Conservation (phyloP, 2,329 filamentous ascomycete genomes). For the Botrytis byssoidea region DNA sequence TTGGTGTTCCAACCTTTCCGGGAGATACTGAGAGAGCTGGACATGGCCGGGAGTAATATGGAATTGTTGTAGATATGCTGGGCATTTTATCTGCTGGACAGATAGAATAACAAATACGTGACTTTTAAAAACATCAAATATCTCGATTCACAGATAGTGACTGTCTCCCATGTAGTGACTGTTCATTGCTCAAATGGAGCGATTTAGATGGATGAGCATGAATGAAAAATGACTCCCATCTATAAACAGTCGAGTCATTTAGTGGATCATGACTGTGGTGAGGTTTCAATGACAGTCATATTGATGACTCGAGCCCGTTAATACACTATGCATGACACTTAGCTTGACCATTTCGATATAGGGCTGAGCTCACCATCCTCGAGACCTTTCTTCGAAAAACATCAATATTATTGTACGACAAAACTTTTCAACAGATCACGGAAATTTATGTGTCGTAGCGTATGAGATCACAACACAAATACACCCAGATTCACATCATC, state of each 20-base stretch:
- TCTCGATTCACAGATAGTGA: background rate
- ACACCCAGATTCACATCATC: background rate
- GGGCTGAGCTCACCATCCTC: accelerated
- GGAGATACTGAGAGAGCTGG: background rate
- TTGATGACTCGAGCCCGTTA: background rate
- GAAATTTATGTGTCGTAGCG: background rate
- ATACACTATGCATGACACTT: background rate
- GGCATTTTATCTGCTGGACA: background rate
- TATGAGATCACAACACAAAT: background rate
- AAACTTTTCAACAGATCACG: background rate
- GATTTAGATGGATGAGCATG: too few species aligned
- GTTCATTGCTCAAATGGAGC: background rate
- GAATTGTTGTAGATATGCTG: background rate
- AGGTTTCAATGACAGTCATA: background rate
- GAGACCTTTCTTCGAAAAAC: too few species aligned
- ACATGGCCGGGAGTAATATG: too few species aligned
- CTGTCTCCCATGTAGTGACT: background rate
- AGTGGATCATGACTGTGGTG: too few species aligned
- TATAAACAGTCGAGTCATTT: too few species aligned
- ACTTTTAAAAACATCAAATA: background rate
- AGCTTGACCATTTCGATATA: background rate
- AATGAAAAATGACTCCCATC: background rate
- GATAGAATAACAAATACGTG: background rate
- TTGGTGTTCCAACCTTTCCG: background rate
- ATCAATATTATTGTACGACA: background rate